These are phyloP conservation scores for Mycena metata DNA, from an alignment of 768 basidiomycete genomes.

Conservation along the genomic window DNA sequence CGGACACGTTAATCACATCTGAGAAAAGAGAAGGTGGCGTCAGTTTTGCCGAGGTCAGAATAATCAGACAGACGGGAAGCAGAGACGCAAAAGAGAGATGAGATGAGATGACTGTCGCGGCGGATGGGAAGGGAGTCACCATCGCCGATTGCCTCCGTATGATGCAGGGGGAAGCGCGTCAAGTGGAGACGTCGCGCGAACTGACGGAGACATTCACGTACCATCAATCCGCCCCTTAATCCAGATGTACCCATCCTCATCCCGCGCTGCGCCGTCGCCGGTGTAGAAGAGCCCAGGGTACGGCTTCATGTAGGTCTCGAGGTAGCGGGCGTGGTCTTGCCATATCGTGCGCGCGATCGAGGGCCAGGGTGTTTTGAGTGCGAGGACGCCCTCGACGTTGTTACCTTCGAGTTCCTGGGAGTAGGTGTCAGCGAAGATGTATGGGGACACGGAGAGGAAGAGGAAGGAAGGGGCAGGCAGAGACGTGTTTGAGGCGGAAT, in stretches of 20 bases:
- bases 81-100: no score
- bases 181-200: no score
- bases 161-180: no score
- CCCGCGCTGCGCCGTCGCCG: constrained; percentile 96
- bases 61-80: no score
- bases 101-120: no score
- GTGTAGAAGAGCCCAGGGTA: constrained; percentile 96
- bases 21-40: not conserved
- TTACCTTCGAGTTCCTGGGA: constrained; percentile 77
- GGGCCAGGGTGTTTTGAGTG: constrained; percentile 91
- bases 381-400: constrained; percentile 92
- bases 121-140: no score
- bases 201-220: constrained; percentile 43
- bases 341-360: constrained; percentile 94
- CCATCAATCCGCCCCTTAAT: constrained; percentile 98
- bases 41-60: no score
- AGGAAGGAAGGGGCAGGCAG: not conserved
- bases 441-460: not conserved
- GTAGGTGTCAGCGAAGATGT: not conserved
- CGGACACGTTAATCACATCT: constrained; percentile 99
- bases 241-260: constrained; percentile 98
- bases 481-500: not conserved
- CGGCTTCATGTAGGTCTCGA: constrained; percentile 73
- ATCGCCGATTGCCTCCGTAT: no score
- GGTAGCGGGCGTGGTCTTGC: constrained; percentile 87